Evolutionary conservation across 2,329 filamentous ascomycete species (phyloP).

Genomic region (Sporothrix sp.): DNA sequence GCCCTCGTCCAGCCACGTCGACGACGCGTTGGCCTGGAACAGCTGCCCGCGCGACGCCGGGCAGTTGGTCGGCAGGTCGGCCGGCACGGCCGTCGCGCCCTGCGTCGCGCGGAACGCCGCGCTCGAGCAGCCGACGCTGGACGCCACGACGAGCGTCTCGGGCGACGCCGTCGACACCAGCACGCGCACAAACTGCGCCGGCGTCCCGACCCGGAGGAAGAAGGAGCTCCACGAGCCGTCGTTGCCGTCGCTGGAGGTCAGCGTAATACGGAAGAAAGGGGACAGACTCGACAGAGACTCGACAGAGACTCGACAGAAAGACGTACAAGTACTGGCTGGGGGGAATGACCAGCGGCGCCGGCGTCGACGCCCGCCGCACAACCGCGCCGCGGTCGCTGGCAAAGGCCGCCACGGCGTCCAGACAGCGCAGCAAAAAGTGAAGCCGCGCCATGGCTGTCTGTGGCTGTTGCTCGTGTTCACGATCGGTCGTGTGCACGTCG

Average conservation of each 20-base stretch:
- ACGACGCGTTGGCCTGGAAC: slow-evolving; percentile 28
- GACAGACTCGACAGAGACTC: not conserved
- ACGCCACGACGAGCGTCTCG: slow-evolving; percentile 26
- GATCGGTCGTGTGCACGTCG: not conserved
- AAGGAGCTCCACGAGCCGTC: slow-evolving; percentile 34
- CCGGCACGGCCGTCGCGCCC: not conserved
- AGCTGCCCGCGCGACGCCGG: slow-evolving; percentile 27
- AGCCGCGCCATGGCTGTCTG: not conserved
- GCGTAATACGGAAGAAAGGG: slow-evolving; percentile 16
- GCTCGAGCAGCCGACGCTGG: slow-evolving; percentile 25
- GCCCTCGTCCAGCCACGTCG: slow-evolving; percentile 27
- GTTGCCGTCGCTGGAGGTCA: slow-evolving; percentile 27
- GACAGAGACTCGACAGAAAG: not conserved
- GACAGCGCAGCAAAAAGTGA: not conserved
- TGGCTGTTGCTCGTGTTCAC: not conserved
- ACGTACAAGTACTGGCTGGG: slow-evolving; percentile 31
- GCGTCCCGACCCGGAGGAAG: slow-evolving; percentile 28
- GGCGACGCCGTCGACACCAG: slow-evolving; percentile 32
- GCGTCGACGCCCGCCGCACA: not conserved
- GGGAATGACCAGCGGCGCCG: slow-evolving; percentile 22
- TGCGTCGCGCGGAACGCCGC: slow-evolving; percentile 20
- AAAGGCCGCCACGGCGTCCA: not conserved
- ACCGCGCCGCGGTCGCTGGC: not conserved
- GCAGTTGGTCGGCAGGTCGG: slow-evolving; percentile 26
- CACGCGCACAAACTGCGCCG: slow-evolving; percentile 28